Evolutionary conservation across 2,329 filamentous ascomycete genomes (phyloP).

Genomic region (Penicillium corylophilum): DNA sequence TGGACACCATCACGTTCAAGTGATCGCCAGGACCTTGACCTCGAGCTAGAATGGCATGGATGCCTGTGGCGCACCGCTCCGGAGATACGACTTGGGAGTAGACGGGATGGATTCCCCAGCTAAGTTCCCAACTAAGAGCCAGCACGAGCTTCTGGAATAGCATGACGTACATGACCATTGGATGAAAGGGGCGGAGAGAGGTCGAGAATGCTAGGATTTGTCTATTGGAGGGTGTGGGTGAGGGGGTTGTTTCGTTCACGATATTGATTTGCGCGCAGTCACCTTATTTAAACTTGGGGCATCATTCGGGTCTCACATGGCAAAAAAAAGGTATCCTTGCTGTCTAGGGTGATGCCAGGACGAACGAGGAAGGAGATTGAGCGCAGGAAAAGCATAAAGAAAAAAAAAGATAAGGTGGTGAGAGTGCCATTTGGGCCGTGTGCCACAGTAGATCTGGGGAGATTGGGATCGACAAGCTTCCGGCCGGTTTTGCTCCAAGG

Average conservation of each 20-base stretch:
- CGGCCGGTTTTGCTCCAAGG: neutral
- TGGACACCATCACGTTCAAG: constrained; percentile 22
- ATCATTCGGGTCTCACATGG: neutral
- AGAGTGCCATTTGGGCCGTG: neutral
- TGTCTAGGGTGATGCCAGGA: neutral
- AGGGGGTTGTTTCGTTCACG: neutral
- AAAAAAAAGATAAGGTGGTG: neutral
- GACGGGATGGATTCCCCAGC: neutral
- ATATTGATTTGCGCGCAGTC: neutral
- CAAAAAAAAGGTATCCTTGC: neutral
- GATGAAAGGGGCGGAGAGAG: neutral
- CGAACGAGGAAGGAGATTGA: neutral
- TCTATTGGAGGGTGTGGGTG: neutral
- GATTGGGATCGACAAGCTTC: constrained; percentile 9
- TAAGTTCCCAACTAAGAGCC: neutral
- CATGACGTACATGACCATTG: constrained; percentile 10
- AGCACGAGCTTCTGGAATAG: constrained; percentile 10
- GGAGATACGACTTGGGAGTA: constrained; percentile 12
- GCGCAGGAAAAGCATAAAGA: neutral
- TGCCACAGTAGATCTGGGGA: constrained; percentile 1
- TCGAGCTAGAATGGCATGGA: constrained; percentile 24
- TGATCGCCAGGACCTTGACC: constrained; percentile 24
- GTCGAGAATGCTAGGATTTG: neutral
- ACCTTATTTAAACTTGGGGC: neutral
- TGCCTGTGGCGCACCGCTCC: constrained; percentile 17